These are phyloP conservation scores for Xylariaceae sp. DNA, from an alignment of 2,329 filamentous ascomycete genomes.

Conservation along the genomic window DNA sequence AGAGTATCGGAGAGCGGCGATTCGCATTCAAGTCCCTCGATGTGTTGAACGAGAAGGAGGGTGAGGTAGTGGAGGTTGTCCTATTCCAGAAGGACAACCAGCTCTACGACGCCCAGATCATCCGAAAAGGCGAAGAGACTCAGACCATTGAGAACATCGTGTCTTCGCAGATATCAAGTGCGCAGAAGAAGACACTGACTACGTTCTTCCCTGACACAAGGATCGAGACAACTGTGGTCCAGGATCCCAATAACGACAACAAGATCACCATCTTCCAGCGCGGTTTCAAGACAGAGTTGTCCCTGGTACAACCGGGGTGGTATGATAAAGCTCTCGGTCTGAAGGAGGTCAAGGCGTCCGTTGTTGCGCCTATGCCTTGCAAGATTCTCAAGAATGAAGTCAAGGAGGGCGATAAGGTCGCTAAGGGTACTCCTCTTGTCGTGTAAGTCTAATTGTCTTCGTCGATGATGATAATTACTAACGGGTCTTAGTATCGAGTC, in stretches of 20 bases:
- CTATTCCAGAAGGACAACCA: conserved; percentile 45
- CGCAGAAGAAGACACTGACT: conserved; percentile 43
- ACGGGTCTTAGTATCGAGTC: too few relatives aligned
- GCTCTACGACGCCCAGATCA: conserved; percentile 44
- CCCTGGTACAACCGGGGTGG: conserved; percentile 64
- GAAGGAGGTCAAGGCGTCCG: conserved; percentile 74
- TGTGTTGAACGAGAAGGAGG: conserved; percentile 56
- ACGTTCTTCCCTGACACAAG: conserved; percentile 79
- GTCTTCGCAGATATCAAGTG: conserved; percentile 32
- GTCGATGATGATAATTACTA: too few relatives aligned
- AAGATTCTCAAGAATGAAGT: conserved; percentile 92
- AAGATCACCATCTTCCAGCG: conserved; percentile 73
- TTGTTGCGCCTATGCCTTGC: conserved; percentile 93
- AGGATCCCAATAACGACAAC: conserved; percentile 44
- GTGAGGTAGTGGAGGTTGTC: conserved; percentile 53
- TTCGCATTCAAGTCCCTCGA: conserved; percentile 55
- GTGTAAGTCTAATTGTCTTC: too few relatives aligned
- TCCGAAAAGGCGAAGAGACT: conserved; percentile 38
- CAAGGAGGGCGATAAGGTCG: conserved; percentile 70
- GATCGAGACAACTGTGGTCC: conserved; percentile 72
- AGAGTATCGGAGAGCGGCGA: conserved; percentile 40
- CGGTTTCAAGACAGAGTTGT: conserved; percentile 54
- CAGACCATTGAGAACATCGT: conserved; percentile 43
- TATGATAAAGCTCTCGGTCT: conserved; percentile 80
- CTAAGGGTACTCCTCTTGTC: conserved; percentile 80